phyloP scores from a whole-genome alignment of 768 basidiomycete species.

The Leccinum imitatum region DNA sequence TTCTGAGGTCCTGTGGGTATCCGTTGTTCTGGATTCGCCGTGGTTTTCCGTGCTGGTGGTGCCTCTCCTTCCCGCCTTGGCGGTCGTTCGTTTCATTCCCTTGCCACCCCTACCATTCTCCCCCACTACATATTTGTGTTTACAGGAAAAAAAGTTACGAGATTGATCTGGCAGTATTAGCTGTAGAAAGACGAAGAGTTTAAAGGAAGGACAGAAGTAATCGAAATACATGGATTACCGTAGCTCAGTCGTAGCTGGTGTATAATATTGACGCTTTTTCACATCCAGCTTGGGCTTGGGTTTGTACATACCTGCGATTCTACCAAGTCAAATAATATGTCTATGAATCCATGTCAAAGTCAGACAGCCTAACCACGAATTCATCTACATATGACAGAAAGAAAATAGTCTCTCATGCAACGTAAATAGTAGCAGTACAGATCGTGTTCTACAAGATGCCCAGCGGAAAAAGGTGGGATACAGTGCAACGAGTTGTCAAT shows the following conservation, averaged over 20 bases:
- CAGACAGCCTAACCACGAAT: not conserved
- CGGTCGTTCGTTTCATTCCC: slow-evolving; percentile 12
- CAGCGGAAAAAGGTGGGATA: not conserved
- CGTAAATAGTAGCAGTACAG: not conserved
- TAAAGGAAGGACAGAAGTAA: slow-evolving; percentile 34
- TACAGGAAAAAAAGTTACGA: slow-evolving; percentile 21
- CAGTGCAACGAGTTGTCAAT: not conserved
- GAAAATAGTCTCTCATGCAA: not conserved
- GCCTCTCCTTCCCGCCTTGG: slow-evolving; percentile 3
- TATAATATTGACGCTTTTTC: slow-evolving; percentile 29
- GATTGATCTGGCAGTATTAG: slow-evolving; percentile 30
- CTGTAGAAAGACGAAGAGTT: slow-evolving; percentile 24
- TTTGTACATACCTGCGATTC: not conserved
- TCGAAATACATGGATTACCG: slow-evolving; percentile 28
- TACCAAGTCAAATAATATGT: not conserved
- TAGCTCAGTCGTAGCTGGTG: slow-evolving; percentile 26
- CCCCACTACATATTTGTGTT: slow-evolving; percentile 23
- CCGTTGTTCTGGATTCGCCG: slow-evolving; percentile 18
- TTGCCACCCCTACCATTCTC: not conserved
- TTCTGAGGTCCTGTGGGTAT: slow-evolving; percentile 23
- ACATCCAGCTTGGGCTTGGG: not conserved
- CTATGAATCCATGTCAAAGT: not conserved
- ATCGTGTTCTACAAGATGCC: not conserved
- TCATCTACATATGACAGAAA: not conserved
- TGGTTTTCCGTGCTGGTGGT: slow-evolving; percentile 18